These are phyloP conservation scores for Suhomyces sp. DNA, from an alignment of 805 yeast species.

Conservation along the genomic window DNA sequence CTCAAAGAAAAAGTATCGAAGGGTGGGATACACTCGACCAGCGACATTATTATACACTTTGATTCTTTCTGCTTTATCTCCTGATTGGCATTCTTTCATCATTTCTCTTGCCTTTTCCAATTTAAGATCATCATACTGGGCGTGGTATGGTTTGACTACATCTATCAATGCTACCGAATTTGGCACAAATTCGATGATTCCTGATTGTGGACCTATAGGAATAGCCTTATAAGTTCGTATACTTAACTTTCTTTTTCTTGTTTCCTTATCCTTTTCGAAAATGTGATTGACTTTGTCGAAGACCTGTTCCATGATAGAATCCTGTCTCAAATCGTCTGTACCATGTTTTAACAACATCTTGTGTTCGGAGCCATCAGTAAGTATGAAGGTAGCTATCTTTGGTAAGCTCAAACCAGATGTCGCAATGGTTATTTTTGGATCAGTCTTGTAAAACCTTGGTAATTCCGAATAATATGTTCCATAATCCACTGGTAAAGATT, in stretches of 20 bases:
- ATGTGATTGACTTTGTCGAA: slow-evolving; percentile 80
- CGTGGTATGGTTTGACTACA: slow-evolving; percentile 64
- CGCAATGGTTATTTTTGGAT: slow-evolving; percentile 56
- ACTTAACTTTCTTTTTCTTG: slow-evolving; percentile 56
- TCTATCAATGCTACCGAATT: slow-evolving; percentile 73
- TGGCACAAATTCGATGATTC: slow-evolving; percentile 86
- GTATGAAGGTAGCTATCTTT: slow-evolving; percentile 59
- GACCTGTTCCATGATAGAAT: slow-evolving; percentile 96
- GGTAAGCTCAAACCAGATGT: slow-evolving; percentile 86
- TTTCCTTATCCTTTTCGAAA: slow-evolving; percentile 52
- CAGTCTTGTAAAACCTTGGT: slow-evolving; percentile 49
- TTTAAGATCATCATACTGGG: slow-evolving; percentile 43
- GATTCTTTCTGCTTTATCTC: slow-evolving; percentile 43
- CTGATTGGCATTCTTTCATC: slow-evolving; percentile 60
- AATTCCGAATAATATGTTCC: slow-evolving; percentile 45
- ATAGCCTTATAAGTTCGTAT: slow-evolving; percentile 86
- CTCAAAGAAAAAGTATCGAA: slow-evolving; percentile 69
- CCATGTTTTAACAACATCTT: slow-evolving; percentile 77
- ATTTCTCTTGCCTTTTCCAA: slow-evolving; percentile 58
- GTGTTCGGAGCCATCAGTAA: slow-evolving; percentile 59
- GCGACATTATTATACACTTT: slow-evolving; percentile 48
- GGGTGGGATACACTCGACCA: slow-evolving; percentile 58
- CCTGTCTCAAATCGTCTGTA: slow-evolving; percentile 91
- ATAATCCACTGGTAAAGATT: slow-evolving; percentile 40
- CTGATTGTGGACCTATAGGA: slow-evolving; percentile 85